Evolutionary conservation across 2,329 filamentous ascomycete species (phyloP).

Genomic region (Bipolaris cookei): DNA sequence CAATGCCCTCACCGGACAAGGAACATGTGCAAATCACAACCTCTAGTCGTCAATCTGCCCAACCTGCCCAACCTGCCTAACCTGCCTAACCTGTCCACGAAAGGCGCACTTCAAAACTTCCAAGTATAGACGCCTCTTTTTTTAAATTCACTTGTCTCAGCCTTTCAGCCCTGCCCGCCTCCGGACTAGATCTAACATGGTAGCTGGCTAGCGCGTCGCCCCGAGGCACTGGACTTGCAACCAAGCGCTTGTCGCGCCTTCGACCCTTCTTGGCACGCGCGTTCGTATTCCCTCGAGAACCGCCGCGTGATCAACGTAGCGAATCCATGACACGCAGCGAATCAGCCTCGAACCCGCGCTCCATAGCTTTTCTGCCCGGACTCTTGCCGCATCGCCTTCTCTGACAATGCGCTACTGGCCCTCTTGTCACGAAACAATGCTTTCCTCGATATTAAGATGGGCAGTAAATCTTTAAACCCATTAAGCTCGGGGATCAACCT

Average conservation of each 20-base stretch:
- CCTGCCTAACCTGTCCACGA: not conserved
- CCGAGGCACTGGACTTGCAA: not conserved
- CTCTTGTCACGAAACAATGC: no score
- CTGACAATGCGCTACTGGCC: not conserved
- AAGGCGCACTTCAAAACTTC: not conserved
- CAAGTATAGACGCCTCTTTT: not conserved
- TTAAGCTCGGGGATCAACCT: no score
- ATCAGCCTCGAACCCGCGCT: not conserved
- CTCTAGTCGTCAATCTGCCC: no score
- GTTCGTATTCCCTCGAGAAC: not conserved
- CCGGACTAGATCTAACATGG: not conserved
- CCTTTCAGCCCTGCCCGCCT: not conserved
- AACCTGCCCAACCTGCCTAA: not conserved
- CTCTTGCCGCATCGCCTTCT: not conserved
- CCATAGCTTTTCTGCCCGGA: not conserved
- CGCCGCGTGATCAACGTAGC: not conserved
- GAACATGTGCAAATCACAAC: not conserved
- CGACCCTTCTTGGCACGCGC: not conserved
- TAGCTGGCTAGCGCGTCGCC: not conserved
- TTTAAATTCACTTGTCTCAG: not conserved
- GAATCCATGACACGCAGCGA: not conserved
- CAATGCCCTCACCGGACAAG: no score
- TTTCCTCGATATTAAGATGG: no score
- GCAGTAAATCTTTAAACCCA: no score
- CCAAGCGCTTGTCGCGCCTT: not conserved